A percentile compares a stretch with the other conserved stretches of the same genome.
Conservation (phyloP, 179 eudicot species). For the Drosera spatulata region DNA sequence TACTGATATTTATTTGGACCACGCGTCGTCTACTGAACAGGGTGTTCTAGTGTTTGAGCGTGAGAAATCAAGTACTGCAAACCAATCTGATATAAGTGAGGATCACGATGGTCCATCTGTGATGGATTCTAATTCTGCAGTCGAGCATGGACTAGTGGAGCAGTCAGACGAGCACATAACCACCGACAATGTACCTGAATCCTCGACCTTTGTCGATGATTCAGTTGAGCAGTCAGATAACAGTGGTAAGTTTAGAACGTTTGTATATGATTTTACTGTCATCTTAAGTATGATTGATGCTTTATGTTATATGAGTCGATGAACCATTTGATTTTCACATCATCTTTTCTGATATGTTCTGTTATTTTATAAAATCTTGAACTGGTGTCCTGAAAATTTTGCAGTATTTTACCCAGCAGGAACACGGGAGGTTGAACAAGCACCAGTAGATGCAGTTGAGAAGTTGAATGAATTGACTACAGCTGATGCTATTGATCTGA, state of each 20-base stretch:
- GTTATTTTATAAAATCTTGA: too few relatives aligned
- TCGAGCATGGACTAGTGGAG: conserved; percentile 58
- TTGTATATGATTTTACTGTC: too few relatives aligned
- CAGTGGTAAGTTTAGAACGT: conserved; percentile 45
- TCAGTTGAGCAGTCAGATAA: conserved; percentile 19
- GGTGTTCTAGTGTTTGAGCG: conserved; percentile 12
- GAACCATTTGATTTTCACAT: too few relatives aligned
- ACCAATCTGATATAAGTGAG: conserved; percentile 14
- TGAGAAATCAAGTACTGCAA: conserved; percentile 4
- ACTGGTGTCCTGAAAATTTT: too few relatives aligned
- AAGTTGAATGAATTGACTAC: conserved; percentile 2
- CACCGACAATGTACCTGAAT: conserved; percentile 15
- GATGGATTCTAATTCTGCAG: conserved; percentile 17
- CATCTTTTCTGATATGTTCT: too few relatives aligned
- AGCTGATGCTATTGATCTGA: conserved; percentile 9
- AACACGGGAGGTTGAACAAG: too few relatives aligned
- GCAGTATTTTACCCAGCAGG: too few relatives aligned
- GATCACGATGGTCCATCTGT: conserved; percentile 10
- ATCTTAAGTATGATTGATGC: too few relatives aligned
- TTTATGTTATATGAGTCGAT: too few relatives aligned
- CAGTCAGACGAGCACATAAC: conserved; percentile 16
- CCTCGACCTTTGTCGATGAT: conserved; percentile 16
- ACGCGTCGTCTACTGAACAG: conserved; percentile 8
- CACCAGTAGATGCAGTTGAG: too few relatives aligned
- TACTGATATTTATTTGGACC: conserved; percentile 15